phyloP scores from a whole-genome alignment of 208 protist species.

The Lotmaria passim region DNA sequence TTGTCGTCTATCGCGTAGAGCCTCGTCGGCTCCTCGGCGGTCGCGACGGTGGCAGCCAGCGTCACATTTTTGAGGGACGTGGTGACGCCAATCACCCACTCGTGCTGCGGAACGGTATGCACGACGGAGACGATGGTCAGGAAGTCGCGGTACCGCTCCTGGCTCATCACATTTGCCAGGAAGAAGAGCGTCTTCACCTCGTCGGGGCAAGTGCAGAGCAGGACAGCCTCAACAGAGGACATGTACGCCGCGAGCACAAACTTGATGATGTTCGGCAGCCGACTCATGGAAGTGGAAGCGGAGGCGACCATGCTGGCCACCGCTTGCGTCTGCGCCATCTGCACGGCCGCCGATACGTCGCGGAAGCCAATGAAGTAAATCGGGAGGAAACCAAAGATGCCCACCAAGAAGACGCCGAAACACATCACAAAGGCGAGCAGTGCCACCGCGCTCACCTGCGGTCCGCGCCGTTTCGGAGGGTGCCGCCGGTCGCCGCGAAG shows the following conservation, averaged over 20 bases:
- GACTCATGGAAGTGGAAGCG: slow-evolving; percentile 5
- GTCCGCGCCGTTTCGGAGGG: not conserved
- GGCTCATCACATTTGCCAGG: slow-evolving; percentile 31
- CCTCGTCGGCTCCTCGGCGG: not conserved
- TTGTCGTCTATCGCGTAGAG: slow-evolving; percentile 9
- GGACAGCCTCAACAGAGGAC: not conserved
- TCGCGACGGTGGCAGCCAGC: not conserved
- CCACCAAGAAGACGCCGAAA: slow-evolving; percentile 43
- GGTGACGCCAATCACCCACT: not conserved
- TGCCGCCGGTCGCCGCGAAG: not conserved
- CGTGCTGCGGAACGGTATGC: not conserved
- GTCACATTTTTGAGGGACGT: not conserved
- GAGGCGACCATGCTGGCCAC: slow-evolving; percentile 20
- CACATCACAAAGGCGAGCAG: slow-evolving; percentile 38
- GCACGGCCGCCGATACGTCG: slow-evolving; percentile 27
- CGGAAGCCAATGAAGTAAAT: slow-evolving; percentile 35
- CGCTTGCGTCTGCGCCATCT: slow-evolving; percentile 35
- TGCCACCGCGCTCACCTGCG: slow-evolving; percentile 18
- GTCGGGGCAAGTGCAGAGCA: not conserved
- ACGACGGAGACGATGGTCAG: slow-evolving; percentile 24
- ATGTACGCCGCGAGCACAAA: slow-evolving; percentile 7
- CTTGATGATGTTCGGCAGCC: slow-evolving; percentile 24
- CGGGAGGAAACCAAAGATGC: slow-evolving; percentile 35
- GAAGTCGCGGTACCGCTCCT: slow-evolving; percentile 29
- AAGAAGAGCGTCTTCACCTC: slow-evolving; percentile 24